Evolutionary conservation across 2,329 filamentous ascomycete species (phyloP), one percentile per base, ranked within the genome.

Genomic region (Aureobasidium musti): DNA sequence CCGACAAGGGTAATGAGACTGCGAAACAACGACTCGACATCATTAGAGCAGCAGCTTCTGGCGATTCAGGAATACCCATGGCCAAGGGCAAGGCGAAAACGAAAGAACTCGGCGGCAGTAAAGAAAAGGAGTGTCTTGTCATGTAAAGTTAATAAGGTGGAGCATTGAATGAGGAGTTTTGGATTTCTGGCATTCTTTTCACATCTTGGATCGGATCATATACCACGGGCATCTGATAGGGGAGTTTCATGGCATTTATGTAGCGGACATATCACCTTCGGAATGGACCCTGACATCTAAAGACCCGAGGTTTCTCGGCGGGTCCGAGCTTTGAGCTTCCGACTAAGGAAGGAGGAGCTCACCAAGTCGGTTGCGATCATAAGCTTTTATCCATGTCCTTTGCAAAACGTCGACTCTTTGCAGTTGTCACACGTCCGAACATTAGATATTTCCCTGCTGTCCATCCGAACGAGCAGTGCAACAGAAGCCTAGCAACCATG

Each of bases 1-100:
- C 95, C 19, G 94, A 97, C 71, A 87, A 91, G 59, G 95, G 94
- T 54, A 93, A 98, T 73, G 91, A 95, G 73, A 87, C 92, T 67
- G 95, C 95, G 60, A 94, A 90, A 77, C 90, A 95, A 73, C 87
- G 95, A 30, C 83, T 99, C 63, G 87, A 90, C 23, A 91, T 92
- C 47, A 99, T 99, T 68, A 87, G 90, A 68, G 94, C 95, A 13
- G 90, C 93, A 5, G 84, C 84, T 5, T 52, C 45, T 49, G 87
- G 86, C 3, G 81, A 80, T 60, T 65, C 73, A n/a, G 70, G 69
- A 1, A 69, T 74, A 19, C 74, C 74, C 1, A 77, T 78, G 76
- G 70, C 65, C 54, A 76, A 74, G 56, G 74, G 68, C 7, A 71
- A 72, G 33, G 71, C 75, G 6, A 74, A 71, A 69, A 71, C 67